These are phyloP conservation scores for Heritiera littoralis DNA, from an alignment of 345 rosid species.

Conservation along the genomic window DNA sequence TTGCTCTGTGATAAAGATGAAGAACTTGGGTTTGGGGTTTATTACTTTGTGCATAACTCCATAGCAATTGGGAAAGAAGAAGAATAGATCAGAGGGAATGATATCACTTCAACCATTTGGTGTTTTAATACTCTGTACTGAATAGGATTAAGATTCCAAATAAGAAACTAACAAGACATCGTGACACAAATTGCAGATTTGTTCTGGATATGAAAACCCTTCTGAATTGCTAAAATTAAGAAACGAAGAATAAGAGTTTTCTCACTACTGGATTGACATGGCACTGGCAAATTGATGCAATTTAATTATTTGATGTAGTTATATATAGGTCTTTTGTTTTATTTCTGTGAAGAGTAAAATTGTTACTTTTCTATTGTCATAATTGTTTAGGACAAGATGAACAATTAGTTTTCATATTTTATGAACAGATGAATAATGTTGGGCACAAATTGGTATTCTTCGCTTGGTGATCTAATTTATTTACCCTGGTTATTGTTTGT, in stretches of 20 bases:
- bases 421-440: background rate
- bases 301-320: conserved; percentile 2
- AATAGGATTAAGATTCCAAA: background rate
- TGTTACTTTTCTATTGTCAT: background rate
- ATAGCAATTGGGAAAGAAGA: background rate
- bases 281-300: background rate
- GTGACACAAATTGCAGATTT: background rate
- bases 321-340: background rate
- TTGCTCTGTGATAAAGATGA: background rate
- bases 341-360: background rate
- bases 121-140: background rate
- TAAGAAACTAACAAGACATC: background rate
- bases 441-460: background rate
- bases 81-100: background rate
- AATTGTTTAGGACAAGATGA: background rate
- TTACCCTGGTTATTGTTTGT: background rate
- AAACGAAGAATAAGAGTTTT: background rate
- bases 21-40: background rate
- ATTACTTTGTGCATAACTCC: background rate
- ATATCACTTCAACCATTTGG: background rate
- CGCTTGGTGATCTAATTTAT: background rate
- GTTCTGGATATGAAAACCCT: background rate
- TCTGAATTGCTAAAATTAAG: background rate
- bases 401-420: background rate
- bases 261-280: background rate